phyloP scores from a whole-genome alignment of 495 filamentous ascomycete species.

The Aspergillus sparsus region DNA sequence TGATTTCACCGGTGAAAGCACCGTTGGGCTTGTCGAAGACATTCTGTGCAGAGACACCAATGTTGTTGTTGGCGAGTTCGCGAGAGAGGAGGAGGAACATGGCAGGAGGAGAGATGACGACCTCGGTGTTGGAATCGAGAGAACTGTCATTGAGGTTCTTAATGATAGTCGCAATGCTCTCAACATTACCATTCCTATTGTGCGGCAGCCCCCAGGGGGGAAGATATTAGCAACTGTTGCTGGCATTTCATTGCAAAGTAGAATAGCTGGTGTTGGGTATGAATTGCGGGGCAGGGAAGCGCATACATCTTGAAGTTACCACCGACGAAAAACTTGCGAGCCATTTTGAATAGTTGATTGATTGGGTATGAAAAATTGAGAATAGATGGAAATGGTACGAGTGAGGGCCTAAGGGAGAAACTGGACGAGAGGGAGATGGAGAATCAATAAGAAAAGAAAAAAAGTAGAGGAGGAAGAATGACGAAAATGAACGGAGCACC shows the following conservation, averaged over 20 bases:
- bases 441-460: conserved; percentile 15
- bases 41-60: conserved; percentile 90
- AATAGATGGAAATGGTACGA: conserved; percentile 11
- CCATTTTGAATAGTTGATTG: conserved; percentile 55
- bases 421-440: neutral
- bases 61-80: conserved; percentile 64
- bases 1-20: conserved; percentile 96
- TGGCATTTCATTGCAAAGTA: neutral
- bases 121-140: conserved; percentile 59
- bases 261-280: neutral
- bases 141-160: conserved; percentile 80
- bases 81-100: conserved; percentile 87
- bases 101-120: conserved; percentile 87
- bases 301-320: conserved; percentile 98
- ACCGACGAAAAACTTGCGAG: conserved; percentile 98
- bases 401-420: neutral
- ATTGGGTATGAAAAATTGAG: conserved; percentile 9
- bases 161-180: conserved; percentile 84
- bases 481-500: conserved; percentile 17
- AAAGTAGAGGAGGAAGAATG: conserved; percentile 14
- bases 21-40: conserved; percentile 96
- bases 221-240: conserved; percentile 15
- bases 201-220: conserved; percentile 17
- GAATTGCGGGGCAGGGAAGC: conserved; percentile 25
- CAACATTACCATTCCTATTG: conserved; percentile 84